Evolutionary conservation across 164 flowering plant genomes (phyloP), one percentile per base, ranked within the genome.

Genomic region (Aristolochia fimbriata): DNA sequence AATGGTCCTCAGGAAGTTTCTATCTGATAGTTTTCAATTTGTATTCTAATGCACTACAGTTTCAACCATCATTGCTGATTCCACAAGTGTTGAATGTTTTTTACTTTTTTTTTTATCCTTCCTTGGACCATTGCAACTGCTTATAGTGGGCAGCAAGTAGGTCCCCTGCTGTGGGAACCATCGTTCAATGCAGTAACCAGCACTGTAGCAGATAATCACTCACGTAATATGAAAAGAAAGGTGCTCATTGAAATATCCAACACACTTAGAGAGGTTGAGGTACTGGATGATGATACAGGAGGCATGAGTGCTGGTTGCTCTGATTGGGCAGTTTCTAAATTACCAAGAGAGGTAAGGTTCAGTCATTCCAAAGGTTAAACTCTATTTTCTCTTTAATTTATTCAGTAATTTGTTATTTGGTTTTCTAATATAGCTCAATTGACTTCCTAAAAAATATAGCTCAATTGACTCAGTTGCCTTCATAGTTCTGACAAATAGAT

Each of bases 91-190:
- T 53, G 57, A 21, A 30, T 56, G 45, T 12, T 31, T 14, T 15
- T 30, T 31, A 56, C 10, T 11, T 31, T 3, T 56, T 15, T n/a
- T 27, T 27, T n/a, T n/a, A n/a, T 10, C 31, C 31, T 54, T 21
- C 7, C 16, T 23, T 23, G 43, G 43, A 37, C 43, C 43, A 37
- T 37, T 37, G 43, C 11, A 37, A 20, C 33, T 21, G 15, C 19
- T 15, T 15, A 19, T 30, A 89, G 95, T 70, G 95, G 95, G 33
- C 65, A 77, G 65, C 79, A 85, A 75, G 71, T 74, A 13, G 92
- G 88, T 23, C 79, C 80, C 22, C 62, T 82, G 43, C 45, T 10
- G 17, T 58, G 76, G 78, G 76, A 83, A 62, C 59, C 70, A 22
- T 73, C 81, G 31, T 47, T 45, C 55, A 54, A 37, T 60, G 63